Evolutionary conservation across 305 asterid genomes (phyloP).

Genomic region (Andrographis paniculata): DNA sequence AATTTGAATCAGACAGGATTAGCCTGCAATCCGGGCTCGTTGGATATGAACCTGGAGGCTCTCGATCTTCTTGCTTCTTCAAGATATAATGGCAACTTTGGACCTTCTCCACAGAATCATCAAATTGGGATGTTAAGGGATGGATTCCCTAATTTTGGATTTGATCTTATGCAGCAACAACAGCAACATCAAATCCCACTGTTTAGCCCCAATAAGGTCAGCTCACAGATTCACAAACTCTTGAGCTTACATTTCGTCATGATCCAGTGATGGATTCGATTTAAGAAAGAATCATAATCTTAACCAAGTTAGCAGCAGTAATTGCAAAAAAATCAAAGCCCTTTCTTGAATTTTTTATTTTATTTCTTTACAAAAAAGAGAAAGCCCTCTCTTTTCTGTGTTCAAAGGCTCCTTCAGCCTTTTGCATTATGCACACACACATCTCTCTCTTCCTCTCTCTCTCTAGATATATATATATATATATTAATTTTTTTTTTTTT

Average conservation of each 20-base stretch:
- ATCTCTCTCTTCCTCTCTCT: too few relatives aligned
- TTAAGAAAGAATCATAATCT: too few relatives aligned
- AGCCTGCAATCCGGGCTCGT: constrained; percentile 21
- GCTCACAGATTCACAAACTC: constrained; percentile 16
- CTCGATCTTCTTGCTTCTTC: constrained; percentile 62
- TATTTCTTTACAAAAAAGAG: constrained; percentile 29
- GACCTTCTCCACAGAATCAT: constrained; percentile 17
- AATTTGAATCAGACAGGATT: constrained; percentile 24
- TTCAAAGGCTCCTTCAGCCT: constrained; percentile 52
- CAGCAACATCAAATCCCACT: constrained; percentile 30
- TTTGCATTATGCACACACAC: constrained; percentile 29
- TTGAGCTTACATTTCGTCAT: too few relatives aligned
- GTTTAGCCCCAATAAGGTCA: constrained; percentile 34
- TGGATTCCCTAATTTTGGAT: constrained; percentile 25
- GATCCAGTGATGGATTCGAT: too few relatives aligned
- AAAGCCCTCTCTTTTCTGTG: constrained; percentile 30
- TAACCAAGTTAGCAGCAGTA: too few relatives aligned
- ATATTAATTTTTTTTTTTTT: constrained; percentile 23
- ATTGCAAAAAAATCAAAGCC: too few relatives aligned
- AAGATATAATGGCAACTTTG: constrained; percentile 34
- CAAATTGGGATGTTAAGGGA: constrained; percentile 24
- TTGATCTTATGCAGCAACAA: constrained; percentile 39
- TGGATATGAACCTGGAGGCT: constrained; percentile 52
- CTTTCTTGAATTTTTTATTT: constrained; percentile 14
- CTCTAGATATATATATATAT: too few relatives aligned